Conservation (phyloP, 768 basidiomycete species). For the Leccinum subgranulosum region DNA sequence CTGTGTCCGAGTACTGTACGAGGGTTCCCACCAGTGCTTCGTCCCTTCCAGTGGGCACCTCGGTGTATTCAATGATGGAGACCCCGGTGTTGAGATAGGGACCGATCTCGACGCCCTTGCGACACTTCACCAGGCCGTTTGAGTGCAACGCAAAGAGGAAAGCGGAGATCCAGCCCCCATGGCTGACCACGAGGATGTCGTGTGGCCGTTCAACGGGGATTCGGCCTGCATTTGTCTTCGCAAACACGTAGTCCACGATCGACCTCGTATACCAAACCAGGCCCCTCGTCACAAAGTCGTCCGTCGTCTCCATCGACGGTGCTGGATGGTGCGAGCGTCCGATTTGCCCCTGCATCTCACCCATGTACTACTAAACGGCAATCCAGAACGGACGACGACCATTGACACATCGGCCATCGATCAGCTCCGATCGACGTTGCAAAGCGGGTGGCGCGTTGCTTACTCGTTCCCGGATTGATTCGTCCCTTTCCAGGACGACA, state of each 20-base stretch:
- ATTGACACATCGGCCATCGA: background rate
- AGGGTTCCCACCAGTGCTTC: conserved; percentile 35
- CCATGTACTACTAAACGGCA: conserved; percentile 47
- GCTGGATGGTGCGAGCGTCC: conserved; percentile 12
- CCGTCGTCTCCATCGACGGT: conserved; percentile 24
- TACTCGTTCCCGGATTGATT: conserved; percentile 65
- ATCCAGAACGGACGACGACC: background rate
- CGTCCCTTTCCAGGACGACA: conserved; percentile 40
- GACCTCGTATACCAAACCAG: conserved; percentile 59
- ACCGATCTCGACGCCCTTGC: conserved; percentile 27
- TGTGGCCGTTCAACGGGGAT: conserved; percentile 28
- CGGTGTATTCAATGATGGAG: conserved; percentile 54
- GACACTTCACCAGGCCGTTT: conserved; percentile 37
- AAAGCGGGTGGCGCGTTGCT: conserved; percentile 14
- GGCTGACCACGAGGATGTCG: conserved; percentile 57
- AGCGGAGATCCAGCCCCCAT: conserved; percentile 60
- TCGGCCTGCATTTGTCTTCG: conserved; percentile 11
- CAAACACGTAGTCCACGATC: conserved; percentile 34
- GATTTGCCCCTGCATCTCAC: conserved; percentile 54
- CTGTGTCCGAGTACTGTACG: conserved; percentile 50
- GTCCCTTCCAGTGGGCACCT: conserved; percentile 17
- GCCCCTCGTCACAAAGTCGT: conserved; percentile 47
- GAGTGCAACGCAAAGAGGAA: conserved; percentile 49
- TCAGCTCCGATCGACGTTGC: background rate
- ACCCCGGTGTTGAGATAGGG: conserved; percentile 35